These are phyloP conservation scores for Grosmannia huntii DNA, from an alignment of 2,329 filamentous ascomycete species.

Conservation along the genomic window DNA sequence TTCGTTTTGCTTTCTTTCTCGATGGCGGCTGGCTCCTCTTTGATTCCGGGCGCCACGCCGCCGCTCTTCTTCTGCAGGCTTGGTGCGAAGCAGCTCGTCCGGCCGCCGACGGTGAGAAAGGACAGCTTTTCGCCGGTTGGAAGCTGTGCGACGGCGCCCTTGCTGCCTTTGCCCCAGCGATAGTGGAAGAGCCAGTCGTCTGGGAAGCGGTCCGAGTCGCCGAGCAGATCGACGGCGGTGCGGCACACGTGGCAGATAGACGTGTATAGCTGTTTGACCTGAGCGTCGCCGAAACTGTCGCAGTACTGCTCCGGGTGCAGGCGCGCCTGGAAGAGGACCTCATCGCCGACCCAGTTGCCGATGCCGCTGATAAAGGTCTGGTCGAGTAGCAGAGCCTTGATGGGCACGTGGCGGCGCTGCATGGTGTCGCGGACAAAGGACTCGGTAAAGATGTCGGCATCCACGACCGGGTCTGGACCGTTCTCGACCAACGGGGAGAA, in stretches of 20 bases:
- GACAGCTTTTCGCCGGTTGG: constrained; percentile 78
- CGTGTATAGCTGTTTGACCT: constrained; percentile 60
- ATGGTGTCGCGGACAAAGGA: constrained; percentile 63
- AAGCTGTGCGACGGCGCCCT: constrained; percentile 50
- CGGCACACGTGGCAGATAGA: constrained; percentile 69
- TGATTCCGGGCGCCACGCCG: constrained; percentile 25
- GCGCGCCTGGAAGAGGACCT: constrained; percentile 78
- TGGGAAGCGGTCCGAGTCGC: constrained; percentile 74
- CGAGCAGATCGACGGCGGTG: constrained; percentile 64
- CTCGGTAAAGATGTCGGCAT: constrained; percentile 63
- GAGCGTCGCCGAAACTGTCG: constrained; percentile 60
- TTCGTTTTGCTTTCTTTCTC: constrained; percentile 13
- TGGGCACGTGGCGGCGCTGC: constrained; percentile 63
- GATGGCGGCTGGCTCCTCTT: constrained; percentile 26
- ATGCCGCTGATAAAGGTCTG: constrained; percentile 84
- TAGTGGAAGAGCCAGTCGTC: constrained; percentile 79
- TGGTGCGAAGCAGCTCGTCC: constrained; percentile 83
- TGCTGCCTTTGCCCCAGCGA: constrained; percentile 82
- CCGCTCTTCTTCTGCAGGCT: constrained; percentile 70
- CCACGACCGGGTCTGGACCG: constrained; percentile 82
- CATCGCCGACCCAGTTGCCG: constrained; percentile 95
- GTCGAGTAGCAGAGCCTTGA: constrained; percentile 81
- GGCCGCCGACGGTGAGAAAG: constrained; percentile 78
- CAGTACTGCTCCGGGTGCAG: constrained; percentile 91
- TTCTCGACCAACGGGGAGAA: constrained; percentile 76